Evolutionary conservation across 345 rosid genomes (phyloP).

Genomic region (Aethionema arabicum): DNA sequence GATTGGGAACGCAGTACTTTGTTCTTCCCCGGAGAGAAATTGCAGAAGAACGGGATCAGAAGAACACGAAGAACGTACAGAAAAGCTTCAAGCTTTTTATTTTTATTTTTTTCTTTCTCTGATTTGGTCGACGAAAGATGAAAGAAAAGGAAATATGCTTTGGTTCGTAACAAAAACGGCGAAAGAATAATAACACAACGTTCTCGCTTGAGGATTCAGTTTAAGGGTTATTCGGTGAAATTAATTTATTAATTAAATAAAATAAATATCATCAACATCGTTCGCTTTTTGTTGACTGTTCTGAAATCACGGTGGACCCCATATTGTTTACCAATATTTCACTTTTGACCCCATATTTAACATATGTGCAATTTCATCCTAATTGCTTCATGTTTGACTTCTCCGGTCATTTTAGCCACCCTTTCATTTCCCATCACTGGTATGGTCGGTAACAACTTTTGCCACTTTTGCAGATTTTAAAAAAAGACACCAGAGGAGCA

Average conservation of each 20-base stretch:
- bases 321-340: not conserved
- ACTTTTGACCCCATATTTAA: too few species aligned
- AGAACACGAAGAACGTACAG: conserved; percentile 6
- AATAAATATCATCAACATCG: not conserved
- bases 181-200: not conserved
- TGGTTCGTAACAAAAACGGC: conserved; percentile 16
- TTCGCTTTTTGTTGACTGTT: conserved; percentile 7
- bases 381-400: too few species aligned
- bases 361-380: too few species aligned
- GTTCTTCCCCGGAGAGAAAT: not conserved
- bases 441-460: too few species aligned
- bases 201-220: conserved; percentile 9
- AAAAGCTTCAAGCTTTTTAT: conserved; percentile 6
- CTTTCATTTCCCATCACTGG: too few species aligned
- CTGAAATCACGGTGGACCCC: conserved; percentile 15
- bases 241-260: not conserved
- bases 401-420: too few species aligned
- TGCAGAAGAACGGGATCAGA: not conserved
- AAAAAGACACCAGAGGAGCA: not conserved
- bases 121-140: conserved; percentile 16
- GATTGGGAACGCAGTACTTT: not conserved
- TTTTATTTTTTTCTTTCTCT: not conserved
- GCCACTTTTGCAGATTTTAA: too few species aligned
- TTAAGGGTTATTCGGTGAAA: conserved; percentile 16
- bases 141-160: conserved; percentile 42